phyloP scores from a whole-genome alignment of 164 flowering plant genomes.

The Umbellularia californica region DNA sequence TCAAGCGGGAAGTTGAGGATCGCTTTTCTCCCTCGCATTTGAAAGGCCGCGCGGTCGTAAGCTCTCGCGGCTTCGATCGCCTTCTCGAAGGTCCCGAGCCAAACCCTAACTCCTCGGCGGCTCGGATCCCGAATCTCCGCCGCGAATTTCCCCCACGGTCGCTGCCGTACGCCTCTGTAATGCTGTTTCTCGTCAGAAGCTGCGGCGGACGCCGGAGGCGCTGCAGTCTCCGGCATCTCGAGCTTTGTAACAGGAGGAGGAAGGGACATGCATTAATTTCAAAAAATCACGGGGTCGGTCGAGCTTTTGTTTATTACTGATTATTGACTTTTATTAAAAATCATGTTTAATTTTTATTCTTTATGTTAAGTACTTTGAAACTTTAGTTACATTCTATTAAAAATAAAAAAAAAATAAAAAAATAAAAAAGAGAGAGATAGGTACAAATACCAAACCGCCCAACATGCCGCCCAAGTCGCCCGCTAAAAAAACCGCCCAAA shows the following conservation, averaged over 20 bases:
- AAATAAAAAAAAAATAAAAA: too few relatives aligned
- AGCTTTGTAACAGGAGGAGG: constrained; percentile 13
- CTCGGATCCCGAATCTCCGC: constrained; percentile 45
- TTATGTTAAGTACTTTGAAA: too few relatives aligned
- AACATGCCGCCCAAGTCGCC: too few relatives aligned
- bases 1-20: constrained; percentile 49
- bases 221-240: constrained; percentile 11
- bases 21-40: constrained; percentile 38
- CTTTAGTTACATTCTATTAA: too few relatives aligned
- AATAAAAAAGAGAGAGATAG: too few relatives aligned
- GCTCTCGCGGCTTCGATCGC: constrained; percentile 48
- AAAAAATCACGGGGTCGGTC: too few relatives aligned
- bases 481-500: too few relatives aligned
- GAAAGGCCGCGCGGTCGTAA: constrained; percentile 42
- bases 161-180: constrained; percentile 39
- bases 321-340: too few relatives aligned
- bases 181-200: constrained; percentile 19
- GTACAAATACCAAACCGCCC: too few relatives aligned
- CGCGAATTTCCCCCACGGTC: constrained; percentile 48
- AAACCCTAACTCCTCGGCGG: constrained; percentile 31
- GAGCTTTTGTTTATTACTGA: too few relatives aligned
- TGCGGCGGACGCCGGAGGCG: constrained; percentile 10
- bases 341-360: too few relatives aligned
- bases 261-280: too few relatives aligned
- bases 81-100: constrained; percentile 47